phyloP scores from a whole-genome alignment of 2,329 filamentous ascomycete species.

The Dendryphion nanum region DNA sequence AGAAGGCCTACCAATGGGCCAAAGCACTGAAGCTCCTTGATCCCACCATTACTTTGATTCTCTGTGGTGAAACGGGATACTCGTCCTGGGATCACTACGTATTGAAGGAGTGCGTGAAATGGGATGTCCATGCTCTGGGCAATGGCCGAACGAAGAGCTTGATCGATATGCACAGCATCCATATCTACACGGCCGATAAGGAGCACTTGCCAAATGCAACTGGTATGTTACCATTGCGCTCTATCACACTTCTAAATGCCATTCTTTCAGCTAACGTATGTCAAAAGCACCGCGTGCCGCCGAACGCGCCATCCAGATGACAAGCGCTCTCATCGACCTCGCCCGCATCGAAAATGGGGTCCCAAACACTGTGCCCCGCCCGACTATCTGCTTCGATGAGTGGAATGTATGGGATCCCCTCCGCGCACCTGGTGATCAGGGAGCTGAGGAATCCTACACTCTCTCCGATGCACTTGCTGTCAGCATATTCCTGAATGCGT shows the following conservation, averaged over 20 bases:
- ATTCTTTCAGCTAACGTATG: too few species aligned
- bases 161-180: constrained; percentile 80
- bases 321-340: constrained; percentile 67
- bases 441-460: constrained; percentile 70
- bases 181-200: constrained; percentile 68
- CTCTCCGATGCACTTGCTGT: constrained; percentile 76
- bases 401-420: constrained; percentile 82
- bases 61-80: constrained; percentile 71
- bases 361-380: constrained; percentile 57
- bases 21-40: constrained; percentile 72
- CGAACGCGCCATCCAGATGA: constrained; percentile 71
- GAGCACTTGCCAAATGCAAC: constrained; percentile 39
- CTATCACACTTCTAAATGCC: too few species aligned
- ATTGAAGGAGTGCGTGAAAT: constrained; percentile 64
- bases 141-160: constrained; percentile 48
- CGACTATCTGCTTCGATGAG: constrained; percentile 78
- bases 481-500: constrained; percentile 72
- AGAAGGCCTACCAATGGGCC: constrained; percentile 68
- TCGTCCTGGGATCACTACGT: constrained; percentile 72
- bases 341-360: constrained; percentile 68
- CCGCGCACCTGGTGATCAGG: constrained; percentile 67
- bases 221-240: too few species aligned
- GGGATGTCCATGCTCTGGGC: constrained; percentile 50
- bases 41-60: constrained; percentile 66
- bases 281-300: constrained; percentile 66